Evolutionary conservation across 148 eudicot species (phyloP).

Genomic region (Rhododendron vialii): DNA sequence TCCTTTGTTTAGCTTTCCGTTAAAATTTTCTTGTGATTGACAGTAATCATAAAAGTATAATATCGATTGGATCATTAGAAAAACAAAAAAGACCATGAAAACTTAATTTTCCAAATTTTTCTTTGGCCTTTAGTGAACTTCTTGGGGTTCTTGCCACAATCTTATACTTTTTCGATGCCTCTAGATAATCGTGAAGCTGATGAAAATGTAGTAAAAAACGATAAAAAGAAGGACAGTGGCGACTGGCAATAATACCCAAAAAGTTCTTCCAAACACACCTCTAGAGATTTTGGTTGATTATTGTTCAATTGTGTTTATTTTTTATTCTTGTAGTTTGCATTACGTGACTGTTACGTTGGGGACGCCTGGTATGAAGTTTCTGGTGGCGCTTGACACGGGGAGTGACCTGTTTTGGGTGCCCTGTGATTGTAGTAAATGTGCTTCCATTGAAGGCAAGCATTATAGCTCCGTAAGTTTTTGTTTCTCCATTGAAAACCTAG

Average conservation of each 20-base stretch:
- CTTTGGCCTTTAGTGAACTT: background rate
- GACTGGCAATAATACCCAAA: background rate
- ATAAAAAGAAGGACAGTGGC: background rate
- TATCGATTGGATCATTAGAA: background rate
- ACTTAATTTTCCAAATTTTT: too few species aligned
- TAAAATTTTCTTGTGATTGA: background rate
- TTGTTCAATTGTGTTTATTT: background rate
- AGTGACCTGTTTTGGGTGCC: constrained; percentile 99
- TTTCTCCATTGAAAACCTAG: background rate
- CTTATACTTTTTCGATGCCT: background rate
- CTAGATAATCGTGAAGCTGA: background rate
- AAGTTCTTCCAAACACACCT: background rate
- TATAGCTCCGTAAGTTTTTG: constrained; percentile 55
- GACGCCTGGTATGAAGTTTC: constrained; percentile 76
- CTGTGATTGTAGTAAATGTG: constrained; percentile 77
- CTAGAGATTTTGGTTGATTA: constrained; percentile 4
- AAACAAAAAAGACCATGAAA: background rate
- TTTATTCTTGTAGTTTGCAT: constrained; percentile 54
- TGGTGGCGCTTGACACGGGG: constrained; percentile 96
- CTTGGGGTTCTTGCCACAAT: background rate
- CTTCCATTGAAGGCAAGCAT: constrained; percentile 50
- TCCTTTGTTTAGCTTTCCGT: background rate
- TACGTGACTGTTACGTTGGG: constrained; percentile 87
- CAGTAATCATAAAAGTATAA: background rate
- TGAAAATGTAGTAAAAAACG: background rate